Conservation (phyloP, 306 rosid genomes). For the Potentilla sterilis region DNA sequence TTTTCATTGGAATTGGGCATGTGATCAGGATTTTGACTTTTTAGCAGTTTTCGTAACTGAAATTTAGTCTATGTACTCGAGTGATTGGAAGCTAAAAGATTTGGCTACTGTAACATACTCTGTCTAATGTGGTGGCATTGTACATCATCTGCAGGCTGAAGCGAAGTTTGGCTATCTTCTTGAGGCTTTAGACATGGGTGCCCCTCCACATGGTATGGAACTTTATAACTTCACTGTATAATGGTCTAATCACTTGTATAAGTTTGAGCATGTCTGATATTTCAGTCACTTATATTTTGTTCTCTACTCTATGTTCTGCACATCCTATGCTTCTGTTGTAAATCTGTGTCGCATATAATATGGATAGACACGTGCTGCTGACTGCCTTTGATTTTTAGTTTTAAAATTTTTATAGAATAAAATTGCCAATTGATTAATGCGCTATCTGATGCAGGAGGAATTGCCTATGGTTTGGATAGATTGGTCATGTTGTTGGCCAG, state of each 20-base stretch:
- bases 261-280: not conserved
- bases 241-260: not conserved
- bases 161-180: conserved; percentile 91
- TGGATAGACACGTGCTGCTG: not conserved
- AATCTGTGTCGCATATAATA: not conserved
- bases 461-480: conserved; percentile 88
- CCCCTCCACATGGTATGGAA: conserved; percentile 93
- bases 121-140: conserved; percentile 18
- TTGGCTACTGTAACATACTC: not conserved
- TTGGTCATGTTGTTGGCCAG: conserved; percentile 87
- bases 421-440: not conserved
- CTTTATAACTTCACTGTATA: conserved; percentile 1
- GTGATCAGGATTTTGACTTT: not conserved
- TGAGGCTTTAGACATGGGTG: conserved; percentile 98
- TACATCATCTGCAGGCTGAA: conserved; percentile 55
- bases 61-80: not conserved
- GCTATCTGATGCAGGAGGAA: conserved; percentile 61
- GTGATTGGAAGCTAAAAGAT: not conserved
- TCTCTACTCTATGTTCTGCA: not conserved
- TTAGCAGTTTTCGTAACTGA: not conserved
- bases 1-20: not conserved
- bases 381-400: too few species aligned
- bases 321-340: not conserved
- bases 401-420: too few species aligned
- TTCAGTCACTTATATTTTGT: not conserved